Conservation (phyloP, 305 asterid genomes). For the Ruellia speciosa region DNA sequence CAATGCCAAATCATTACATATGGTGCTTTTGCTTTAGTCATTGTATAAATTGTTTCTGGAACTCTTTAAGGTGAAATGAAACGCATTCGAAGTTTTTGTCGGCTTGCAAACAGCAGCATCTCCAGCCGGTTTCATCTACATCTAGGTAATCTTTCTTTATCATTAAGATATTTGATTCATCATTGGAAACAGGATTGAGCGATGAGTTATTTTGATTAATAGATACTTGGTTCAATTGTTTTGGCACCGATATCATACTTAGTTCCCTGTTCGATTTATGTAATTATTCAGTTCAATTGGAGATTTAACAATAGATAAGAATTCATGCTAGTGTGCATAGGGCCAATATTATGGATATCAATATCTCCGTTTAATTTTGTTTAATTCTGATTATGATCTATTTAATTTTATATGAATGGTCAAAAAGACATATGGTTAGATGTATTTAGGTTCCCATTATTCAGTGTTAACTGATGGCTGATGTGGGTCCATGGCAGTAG, state of each 20-base stretch:
- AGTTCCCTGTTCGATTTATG: not conserved
- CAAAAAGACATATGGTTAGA: too few relatives aligned
- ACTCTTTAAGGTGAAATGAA: too few relatives aligned
- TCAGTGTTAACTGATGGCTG: slow-evolving; percentile 13
- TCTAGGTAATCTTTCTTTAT: not conserved
- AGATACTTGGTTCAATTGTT: not conserved
- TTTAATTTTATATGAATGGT: slow-evolving; percentile 14
- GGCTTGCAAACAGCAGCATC: not conserved
- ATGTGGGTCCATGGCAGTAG: slow-evolving; percentile 23
- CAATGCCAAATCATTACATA: too few relatives aligned
- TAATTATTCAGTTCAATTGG: not conserved
- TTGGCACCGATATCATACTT: not conserved
- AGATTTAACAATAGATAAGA: not conserved
- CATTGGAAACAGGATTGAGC: too few relatives aligned
- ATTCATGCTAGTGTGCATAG: not conserved
- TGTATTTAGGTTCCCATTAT: too few relatives aligned
- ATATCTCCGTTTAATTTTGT: not conserved
- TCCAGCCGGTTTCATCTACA: not conserved
- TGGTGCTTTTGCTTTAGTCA: too few relatives aligned
- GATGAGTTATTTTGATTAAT: too few relatives aligned
- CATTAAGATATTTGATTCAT: too few relatives aligned
- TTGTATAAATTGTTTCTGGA: too few relatives aligned
- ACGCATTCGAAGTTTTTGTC: not conserved
- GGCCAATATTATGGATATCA: not conserved
- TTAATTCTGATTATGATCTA: slow-evolving; percentile 5